Evolutionary conservation across 352 stramenopile genomes (phyloP).

Genomic region (Phytophthora meadii): DNA sequence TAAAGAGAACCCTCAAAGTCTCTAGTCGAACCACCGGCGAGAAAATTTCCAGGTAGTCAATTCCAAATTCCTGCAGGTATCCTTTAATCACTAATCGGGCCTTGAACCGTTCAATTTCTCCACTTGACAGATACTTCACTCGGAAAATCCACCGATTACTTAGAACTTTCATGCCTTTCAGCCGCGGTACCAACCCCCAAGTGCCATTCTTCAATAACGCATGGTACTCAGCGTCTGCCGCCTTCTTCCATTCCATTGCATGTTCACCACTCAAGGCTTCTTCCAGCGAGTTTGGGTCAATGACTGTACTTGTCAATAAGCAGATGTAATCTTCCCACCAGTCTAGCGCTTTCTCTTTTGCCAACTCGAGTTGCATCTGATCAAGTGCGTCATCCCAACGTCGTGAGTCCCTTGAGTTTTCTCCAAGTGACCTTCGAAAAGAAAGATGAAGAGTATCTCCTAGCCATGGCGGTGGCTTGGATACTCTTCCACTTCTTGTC

Average conservation of each 20-base stretch:
- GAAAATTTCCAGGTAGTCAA: too few species aligned
- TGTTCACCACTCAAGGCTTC: constrained; percentile 4
- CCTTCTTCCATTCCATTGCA: background rate
- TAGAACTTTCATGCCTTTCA: background rate
- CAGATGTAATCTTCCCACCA: constrained; percentile 18
- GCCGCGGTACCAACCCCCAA: constrained; percentile 4
- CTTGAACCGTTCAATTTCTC: too few species aligned
- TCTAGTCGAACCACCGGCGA: too few species aligned
- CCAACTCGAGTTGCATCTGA: constrained; percentile 7
- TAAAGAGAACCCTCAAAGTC: too few species aligned
- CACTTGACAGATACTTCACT: too few species aligned
- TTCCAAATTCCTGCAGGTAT: too few species aligned
- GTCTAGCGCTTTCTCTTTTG: constrained; percentile 9
- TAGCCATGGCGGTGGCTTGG: background rate
- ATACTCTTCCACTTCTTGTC: constrained; percentile 7
- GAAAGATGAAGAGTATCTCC: constrained; percentile 4
- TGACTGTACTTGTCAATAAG: background rate
- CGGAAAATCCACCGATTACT: too few species aligned
- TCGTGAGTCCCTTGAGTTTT: background rate
- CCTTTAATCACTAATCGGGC: too few species aligned
- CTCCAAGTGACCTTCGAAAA: background rate
- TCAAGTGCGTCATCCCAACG: constrained; percentile 5
- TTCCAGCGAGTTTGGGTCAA: constrained; percentile 1
- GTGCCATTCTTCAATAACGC: constrained; percentile 9
- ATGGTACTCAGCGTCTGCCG: background rate